A percentile compares a stretch with the other conserved stretches of the same genome.
These are phyloP conservation scores for Boletus pseudopeckii DNA, from an alignment of 768 basidiomycete species.

Conservation along the genomic window DNA sequence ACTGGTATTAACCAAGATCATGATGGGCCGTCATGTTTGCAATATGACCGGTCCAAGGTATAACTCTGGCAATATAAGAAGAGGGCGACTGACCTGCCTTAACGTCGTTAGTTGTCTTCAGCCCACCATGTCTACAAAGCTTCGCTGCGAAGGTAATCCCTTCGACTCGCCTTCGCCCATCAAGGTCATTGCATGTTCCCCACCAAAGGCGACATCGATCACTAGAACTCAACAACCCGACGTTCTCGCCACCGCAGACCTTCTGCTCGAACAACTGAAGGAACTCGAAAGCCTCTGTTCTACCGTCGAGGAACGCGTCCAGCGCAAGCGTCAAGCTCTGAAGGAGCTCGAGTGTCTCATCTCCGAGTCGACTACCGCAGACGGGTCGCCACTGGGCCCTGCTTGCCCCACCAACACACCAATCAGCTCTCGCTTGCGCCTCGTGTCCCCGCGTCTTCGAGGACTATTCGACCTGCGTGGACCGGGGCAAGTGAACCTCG, in stretches of 20 bases:
- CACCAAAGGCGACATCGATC: background rate
- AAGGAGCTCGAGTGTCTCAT: conserved; percentile 25
- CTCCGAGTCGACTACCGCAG: conserved; percentile 5
- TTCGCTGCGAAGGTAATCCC: conserved; percentile 7
- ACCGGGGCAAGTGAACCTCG: conserved; percentile 22
- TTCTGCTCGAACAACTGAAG: conserved; percentile 25
- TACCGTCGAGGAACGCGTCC: conserved; percentile 23
- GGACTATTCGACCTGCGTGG: conserved; percentile 31
- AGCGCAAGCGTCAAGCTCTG: conserved; percentile 19
- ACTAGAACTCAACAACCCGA: conserved; percentile 11
- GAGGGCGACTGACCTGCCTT: background rate
- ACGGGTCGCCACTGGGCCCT: no score
- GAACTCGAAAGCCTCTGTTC: conserved; percentile 23
- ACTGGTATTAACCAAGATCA: no score
- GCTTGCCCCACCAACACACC: conserved; percentile 25
- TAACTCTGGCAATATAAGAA: conserved; percentile 12
- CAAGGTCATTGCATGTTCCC: background rate
- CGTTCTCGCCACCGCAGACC: conserved; percentile 30
- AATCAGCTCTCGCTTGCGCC: conserved; percentile 6
- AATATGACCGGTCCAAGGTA: conserved; percentile 11
- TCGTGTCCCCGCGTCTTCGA: conserved; percentile 27
- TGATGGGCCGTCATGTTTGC: conserved; percentile 1
- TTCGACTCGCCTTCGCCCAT: conserved; percentile 26
- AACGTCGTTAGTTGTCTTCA: background rate
- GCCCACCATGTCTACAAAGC: conserved; percentile 8